Conservation (phyloP, 2,329 filamentous ascomycete genomes). For the Davidsoniella virescens region DNA sequence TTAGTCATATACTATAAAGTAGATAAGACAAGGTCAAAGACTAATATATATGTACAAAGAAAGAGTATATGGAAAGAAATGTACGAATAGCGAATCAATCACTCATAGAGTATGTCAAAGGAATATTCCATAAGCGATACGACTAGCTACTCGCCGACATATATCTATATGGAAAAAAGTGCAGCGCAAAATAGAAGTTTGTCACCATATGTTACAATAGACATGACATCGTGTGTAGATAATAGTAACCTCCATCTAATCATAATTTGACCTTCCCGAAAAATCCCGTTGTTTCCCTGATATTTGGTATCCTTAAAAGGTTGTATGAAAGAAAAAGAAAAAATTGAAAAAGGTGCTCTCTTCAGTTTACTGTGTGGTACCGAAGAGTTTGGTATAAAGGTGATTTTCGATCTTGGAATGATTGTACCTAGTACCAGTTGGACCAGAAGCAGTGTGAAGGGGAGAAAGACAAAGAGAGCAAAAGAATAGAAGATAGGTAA, state of each 20-base stretch:
- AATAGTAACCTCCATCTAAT: too few relatives aligned
- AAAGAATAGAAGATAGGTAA: slow-evolving; percentile 1
- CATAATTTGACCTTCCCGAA: not conserved
- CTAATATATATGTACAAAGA: not conserved
- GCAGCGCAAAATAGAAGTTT: not conserved
- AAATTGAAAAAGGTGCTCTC: too few relatives aligned
- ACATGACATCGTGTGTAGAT: too few relatives aligned
- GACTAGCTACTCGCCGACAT: too few relatives aligned
- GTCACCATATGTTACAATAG: too few relatives aligned
- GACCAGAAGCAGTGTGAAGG: not conserved
- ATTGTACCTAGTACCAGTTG: not conserved
- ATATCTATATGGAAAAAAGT: not conserved
- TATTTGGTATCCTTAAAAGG: not conserved
- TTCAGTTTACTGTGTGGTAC: too few relatives aligned
- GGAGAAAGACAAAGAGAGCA: not conserved
- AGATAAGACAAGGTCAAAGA: not conserved
- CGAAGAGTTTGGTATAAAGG: too few relatives aligned
- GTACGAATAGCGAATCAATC: not conserved
- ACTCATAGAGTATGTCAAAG: too few relatives aligned
- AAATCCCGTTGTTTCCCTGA: not conserved
- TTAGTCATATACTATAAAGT: too few relatives aligned
- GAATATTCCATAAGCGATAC: too few relatives aligned
- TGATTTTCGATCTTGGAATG: too few relatives aligned
- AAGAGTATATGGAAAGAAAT: not conserved
- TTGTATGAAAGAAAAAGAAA: not conserved